phyloP scores from a whole-genome alignment of 2,329 filamentous ascomycete species.

The Aspergillus novofumigatus region DNA sequence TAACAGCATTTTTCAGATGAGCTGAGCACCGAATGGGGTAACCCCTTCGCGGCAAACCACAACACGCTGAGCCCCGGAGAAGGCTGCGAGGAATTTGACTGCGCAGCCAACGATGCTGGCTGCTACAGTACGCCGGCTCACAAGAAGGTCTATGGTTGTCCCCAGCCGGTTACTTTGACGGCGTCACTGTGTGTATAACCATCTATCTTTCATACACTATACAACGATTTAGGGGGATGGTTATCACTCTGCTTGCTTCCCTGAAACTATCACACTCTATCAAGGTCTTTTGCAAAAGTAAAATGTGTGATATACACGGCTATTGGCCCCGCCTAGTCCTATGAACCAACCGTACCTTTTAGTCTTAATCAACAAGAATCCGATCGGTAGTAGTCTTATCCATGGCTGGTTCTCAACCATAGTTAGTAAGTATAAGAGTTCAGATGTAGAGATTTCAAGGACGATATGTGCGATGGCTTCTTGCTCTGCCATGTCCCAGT shows the following conservation, averaged over 20 bases:
- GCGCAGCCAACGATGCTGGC: slow-evolving; percentile 19
- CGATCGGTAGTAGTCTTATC: too few species aligned
- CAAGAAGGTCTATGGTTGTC: slow-evolving; percentile 24
- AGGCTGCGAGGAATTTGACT: slow-evolving; percentile 21
- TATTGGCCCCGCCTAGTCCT: too few species aligned
- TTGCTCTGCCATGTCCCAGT: too few species aligned
- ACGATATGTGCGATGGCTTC: too few species aligned
- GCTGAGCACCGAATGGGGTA: slow-evolving; percentile 22
- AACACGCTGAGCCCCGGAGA: slow-evolving; percentile 24
- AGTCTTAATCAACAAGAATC: too few species aligned
- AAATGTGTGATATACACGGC: too few species aligned
- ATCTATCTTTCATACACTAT: slow-evolving; percentile 1
- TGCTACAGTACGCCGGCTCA: slow-evolving; percentile 23
- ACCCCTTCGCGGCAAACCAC: slow-evolving; percentile 19
- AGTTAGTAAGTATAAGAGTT: too few species aligned
- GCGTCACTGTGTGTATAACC: slow-evolving; percentile 18
- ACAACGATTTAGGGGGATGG: not conserved
- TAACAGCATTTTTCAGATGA: slow-evolving; percentile 18
- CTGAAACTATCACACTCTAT: too few species aligned
- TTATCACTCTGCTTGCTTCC: slow-evolving; percentile 5
- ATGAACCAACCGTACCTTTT: too few species aligned
- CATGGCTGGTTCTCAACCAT: too few species aligned
- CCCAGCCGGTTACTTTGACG: slow-evolving; percentile 19
- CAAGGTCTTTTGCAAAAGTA: too few species aligned
- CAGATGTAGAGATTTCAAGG: too few species aligned